A percentile compares a stretch with the other conserved stretches of the same genome.
These are phyloP conservation scores for Solanum habrochaites DNA, from an alignment of 257 asterid species.

Conservation along the genomic window DNA sequence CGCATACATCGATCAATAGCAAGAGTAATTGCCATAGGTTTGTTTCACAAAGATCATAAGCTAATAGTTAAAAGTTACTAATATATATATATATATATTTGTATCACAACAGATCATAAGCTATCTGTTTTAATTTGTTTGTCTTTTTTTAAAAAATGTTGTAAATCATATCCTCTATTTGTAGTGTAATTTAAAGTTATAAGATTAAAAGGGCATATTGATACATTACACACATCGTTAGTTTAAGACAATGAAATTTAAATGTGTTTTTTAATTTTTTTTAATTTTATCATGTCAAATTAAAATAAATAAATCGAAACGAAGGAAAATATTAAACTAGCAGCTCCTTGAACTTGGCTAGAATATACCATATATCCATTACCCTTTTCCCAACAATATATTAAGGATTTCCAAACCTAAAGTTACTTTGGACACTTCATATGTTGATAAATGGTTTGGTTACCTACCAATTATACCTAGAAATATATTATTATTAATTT, in stretches of 20 bases:
- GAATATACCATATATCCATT: not conserved
- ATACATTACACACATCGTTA: not conserved
- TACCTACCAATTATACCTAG: not conserved
- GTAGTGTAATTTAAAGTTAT: not conserved
- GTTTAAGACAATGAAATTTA: not conserved
- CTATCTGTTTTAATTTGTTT: not conserved
- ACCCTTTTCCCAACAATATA: not conserved
- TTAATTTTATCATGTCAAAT: too few relatives aligned
- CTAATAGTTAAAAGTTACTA: not conserved
- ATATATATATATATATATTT: not conserved
- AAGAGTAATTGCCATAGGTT: not conserved
- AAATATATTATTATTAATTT: not conserved
- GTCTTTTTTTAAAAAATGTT: rapidly evolving
- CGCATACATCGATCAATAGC: not conserved
- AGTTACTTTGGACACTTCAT: not conserved
- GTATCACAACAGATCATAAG: not conserved
- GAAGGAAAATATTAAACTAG: not conserved
- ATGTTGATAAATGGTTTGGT: not conserved
- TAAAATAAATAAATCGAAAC: too few relatives aligned
- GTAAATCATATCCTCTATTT: not conserved
- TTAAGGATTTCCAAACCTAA: not conserved
- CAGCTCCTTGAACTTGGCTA: not conserved
- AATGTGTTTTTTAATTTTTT: rapidly evolving
- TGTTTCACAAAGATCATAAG: not conserved
- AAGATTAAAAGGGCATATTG: not conserved